phyloP scores from a whole-genome alignment of 352 stramenopile species.

The Stephanocyclus meneghinianus region DNA sequence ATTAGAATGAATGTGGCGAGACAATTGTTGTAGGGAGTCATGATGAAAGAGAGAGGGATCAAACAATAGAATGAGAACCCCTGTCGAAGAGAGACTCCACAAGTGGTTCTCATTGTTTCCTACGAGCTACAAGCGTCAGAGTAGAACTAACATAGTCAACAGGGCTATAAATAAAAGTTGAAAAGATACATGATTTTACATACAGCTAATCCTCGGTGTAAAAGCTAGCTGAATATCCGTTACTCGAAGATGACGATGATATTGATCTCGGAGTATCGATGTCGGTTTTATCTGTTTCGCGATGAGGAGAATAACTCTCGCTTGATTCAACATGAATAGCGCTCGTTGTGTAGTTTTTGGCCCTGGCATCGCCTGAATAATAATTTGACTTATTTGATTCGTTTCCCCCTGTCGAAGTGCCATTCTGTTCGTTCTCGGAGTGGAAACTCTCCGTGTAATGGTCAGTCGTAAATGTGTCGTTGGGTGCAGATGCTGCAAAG shows the following conservation, averaged over 20 bases:
- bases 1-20: not conserved
- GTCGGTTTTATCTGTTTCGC: not conserved
- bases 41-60: too few species aligned
- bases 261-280: not conserved
- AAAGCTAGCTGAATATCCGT: conserved; percentile 10
- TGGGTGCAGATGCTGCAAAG: not conserved
- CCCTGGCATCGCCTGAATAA: not conserved
- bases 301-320: not conserved
- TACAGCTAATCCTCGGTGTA: conserved; percentile 6
- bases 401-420: not conserved
- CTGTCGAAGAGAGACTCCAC: too few species aligned
- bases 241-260: conserved; percentile 9
- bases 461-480: not conserved
- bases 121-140: not conserved
- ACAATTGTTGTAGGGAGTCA: too few species aligned
- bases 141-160: not conserved
- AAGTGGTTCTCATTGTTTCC: too few species aligned
- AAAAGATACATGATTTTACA: not conserved
- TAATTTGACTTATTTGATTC: not conserved
- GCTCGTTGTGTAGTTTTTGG: not conserved
- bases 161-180: not conserved
- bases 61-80: too few species aligned
- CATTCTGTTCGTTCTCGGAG: conserved; percentile 1
- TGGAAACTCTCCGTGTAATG: conserved; percentile 18
- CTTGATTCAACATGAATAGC: too few species aligned